Conservation (phyloP, 2,329 filamentous ascomycete genomes). For the Pyricularia pennisetigena region DNA sequence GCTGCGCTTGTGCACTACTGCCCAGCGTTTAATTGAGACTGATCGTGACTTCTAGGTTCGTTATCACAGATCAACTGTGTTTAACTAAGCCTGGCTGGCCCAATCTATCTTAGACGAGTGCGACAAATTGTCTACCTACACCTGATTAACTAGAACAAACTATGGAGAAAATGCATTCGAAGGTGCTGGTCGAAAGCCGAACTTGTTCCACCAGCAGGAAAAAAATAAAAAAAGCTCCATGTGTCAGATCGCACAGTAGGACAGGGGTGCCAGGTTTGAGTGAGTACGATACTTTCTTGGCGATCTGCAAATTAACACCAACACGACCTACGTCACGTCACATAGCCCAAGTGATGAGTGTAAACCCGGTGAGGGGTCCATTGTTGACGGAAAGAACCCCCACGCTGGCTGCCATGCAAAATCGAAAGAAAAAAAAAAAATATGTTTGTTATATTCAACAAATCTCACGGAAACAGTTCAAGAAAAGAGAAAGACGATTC, state of each 20-base stretch:
- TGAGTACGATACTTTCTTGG: not conserved
- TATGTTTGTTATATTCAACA: no score
- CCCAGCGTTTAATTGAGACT: not conserved
- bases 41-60: not conserved
- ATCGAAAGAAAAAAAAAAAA: no score
- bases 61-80: not conserved
- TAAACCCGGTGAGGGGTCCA: not conserved
- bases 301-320: not conserved
- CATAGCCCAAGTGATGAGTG: not conserved
- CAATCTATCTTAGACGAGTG: not conserved
- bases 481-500: not conserved
- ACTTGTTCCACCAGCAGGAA: not conserved
- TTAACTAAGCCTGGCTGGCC: not conserved
- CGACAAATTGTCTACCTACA: not conserved
- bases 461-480: not conserved
- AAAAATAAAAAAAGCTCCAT: not conserved
- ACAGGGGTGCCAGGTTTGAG: not conserved
- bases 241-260: not conserved
- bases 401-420: not conserved
- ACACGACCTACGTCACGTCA: not conserved
- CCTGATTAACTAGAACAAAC: not conserved
- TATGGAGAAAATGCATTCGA: not conserved
- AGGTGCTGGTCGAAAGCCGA: not conserved
- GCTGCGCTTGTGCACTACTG: not conserved
- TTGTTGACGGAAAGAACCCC: not conserved